Conservation (phyloP, 208 protist species). For the Wallacemonas sp. region DNA sequence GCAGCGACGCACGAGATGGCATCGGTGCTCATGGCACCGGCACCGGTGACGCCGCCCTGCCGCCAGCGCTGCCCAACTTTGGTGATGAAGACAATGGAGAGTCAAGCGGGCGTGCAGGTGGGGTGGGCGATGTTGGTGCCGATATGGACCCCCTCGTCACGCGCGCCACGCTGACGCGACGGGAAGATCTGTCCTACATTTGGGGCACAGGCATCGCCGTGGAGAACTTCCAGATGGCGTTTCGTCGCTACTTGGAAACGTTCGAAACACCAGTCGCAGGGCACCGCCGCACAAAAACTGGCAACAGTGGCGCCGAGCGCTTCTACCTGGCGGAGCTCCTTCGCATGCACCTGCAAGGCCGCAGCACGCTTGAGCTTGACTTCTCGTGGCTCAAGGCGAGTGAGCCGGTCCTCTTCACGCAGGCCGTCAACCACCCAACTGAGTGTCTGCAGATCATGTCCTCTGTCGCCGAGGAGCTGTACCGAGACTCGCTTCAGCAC, state of each 20-base stretch:
- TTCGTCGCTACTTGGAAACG: conserved; percentile 79
- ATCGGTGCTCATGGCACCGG: neutral
- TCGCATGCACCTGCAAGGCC: conserved; percentile 71
- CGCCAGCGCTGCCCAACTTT: conserved; percentile 2
- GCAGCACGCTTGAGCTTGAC: conserved; percentile 72
- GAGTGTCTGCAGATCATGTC: conserved; percentile 90
- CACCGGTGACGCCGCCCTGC: neutral
- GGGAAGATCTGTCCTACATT: conserved; percentile 85
- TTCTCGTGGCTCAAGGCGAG: conserved; percentile 52
- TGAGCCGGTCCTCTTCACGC: conserved; percentile 54
- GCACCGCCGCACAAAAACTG: conserved; percentile 7
- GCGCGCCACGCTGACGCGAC: conserved; percentile 28
- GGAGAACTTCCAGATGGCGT: conserved; percentile 76
- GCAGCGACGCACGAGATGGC: conserved; percentile 20
- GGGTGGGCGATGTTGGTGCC: neutral
- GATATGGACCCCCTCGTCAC: conserved; percentile 1
- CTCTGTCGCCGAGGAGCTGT: conserved; percentile 76
- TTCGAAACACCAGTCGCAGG: conserved; percentile 48
- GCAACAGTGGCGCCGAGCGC: conserved; percentile 18
- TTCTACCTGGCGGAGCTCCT: conserved; percentile 80
- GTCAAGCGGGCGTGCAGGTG: no score
- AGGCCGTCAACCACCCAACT: conserved; percentile 75
- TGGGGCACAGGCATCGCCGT: conserved; percentile 90
- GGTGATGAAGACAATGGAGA: conserved; percentile 8
- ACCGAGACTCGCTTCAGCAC: conserved; percentile 49